These are phyloP conservation scores for Citrus cavaleriei DNA, from an alignment of 345 rosid genomes.

Conservation along the genomic window DNA sequence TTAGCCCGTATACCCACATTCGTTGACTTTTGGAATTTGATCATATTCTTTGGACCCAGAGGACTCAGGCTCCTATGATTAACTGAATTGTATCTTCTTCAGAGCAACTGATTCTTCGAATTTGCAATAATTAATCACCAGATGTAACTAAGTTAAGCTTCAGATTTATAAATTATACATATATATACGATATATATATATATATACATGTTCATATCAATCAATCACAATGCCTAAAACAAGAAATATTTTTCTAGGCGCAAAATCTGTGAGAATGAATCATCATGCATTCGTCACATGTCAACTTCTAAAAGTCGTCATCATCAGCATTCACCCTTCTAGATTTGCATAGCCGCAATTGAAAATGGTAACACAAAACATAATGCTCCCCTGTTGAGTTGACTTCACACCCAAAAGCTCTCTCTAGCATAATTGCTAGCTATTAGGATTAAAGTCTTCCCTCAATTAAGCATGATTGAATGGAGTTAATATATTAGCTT, in stretches of 20 bases:
- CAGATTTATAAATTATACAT: background rate
- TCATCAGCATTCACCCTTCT: background rate
- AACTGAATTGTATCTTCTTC: background rate
- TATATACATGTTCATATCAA: no score
- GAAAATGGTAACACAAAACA: background rate
- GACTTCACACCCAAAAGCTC: background rate
- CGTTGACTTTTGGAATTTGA: no score
- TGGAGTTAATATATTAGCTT: rapidly evolving
- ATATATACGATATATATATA: no score
- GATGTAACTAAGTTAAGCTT: background rate
- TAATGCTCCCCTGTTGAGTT: background rate
- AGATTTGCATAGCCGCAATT: background rate
- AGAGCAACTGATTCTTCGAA: background rate
- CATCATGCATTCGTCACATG: background rate
- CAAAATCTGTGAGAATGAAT: background rate
- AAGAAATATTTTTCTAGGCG: background rate
- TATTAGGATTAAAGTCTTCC: no score
- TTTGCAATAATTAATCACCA: background rate
- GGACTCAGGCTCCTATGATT: no score
- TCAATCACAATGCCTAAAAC: no score
- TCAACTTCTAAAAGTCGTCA: background rate
- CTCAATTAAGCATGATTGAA: no score
- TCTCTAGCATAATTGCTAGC: no score
- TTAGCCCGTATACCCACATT: no score
- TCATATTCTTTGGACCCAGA: no score